Conservation (phyloP, 352 stramenopile species). For the Blastocystis sp. region DNA sequence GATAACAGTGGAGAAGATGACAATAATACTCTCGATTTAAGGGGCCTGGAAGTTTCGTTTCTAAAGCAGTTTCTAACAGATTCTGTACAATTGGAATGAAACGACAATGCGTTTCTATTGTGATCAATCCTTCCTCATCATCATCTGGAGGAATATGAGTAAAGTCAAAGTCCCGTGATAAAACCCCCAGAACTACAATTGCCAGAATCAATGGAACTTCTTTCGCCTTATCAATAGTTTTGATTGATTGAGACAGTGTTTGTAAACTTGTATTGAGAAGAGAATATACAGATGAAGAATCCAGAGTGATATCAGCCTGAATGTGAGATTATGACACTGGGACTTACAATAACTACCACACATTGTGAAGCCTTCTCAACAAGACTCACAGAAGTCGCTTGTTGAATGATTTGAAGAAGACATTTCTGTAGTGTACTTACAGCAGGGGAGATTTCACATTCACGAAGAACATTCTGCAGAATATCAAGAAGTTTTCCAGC, state of each 20-base stretch:
- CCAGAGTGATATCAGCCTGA: neutral
- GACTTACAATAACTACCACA: neutral
- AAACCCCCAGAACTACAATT: neutral
- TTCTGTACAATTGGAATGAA: neutral
- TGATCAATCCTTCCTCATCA: neutral
- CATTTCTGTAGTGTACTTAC: neutral
- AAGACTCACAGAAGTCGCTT: slow-evolving; percentile 34
- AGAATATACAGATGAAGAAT: neutral
- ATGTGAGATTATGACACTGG: neutral
- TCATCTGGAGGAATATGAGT: neutral
- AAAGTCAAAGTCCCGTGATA: slow-evolving; percentile 26
- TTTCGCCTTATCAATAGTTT: neutral
- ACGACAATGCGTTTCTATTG: neutral
- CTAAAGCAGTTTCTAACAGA: neutral
- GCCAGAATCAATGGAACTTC: neutral
- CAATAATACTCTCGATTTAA: neutral
- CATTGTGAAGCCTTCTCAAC: slow-evolving; percentile 28
- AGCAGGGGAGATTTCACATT: neutral
- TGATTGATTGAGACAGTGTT: neutral
- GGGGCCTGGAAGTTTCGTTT: too few species aligned
- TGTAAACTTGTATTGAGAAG: neutral
- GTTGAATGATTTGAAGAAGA: neutral
- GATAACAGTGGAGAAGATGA: neutral
- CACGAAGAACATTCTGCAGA: neutral
- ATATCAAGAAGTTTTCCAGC: neutral